Evolutionary conservation across 768 basidiomycete species (phyloP).

Genomic region (Tremella fuciformis): DNA sequence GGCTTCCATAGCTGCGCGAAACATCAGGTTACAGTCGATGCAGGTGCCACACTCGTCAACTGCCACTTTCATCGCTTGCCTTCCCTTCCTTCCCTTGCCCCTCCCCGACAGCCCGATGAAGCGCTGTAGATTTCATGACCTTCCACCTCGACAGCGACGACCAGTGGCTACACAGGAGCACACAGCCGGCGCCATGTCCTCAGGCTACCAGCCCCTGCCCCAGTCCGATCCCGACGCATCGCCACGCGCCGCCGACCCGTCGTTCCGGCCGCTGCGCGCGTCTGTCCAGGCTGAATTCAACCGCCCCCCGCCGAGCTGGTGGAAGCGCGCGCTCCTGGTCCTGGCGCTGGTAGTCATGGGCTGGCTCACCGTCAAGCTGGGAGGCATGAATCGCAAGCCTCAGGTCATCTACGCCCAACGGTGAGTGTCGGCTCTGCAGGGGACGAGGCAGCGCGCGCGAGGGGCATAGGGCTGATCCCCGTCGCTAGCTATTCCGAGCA

Average conservation of each 20-base stretch:
- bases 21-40: too few relatives aligned
- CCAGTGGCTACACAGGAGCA: too few relatives aligned
- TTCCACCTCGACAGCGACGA: too few relatives aligned
- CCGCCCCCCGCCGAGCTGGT: slow-evolving; percentile 54
- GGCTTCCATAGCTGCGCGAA: too few relatives aligned
- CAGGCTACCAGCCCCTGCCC: not conserved
- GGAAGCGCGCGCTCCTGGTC: slow-evolving; percentile 58
- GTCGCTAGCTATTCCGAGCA: slow-evolving; percentile 71
- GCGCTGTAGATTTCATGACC: too few relatives aligned
- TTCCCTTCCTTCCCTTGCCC: too few relatives aligned
- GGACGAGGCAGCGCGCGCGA: too few relatives aligned
- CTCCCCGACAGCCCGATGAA: too few relatives aligned
- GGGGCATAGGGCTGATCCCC: not conserved
- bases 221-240: not conserved
- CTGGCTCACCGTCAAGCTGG: slow-evolving; percentile 56
- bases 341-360: slow-evolving; percentile 55
- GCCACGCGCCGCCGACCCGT: not conserved
- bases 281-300: slow-evolving; percentile 54
- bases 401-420: slow-evolving; percentile 64
- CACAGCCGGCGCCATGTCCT: not conserved
- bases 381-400: slow-evolving; percentile 48
- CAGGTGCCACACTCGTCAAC: too few relatives aligned
- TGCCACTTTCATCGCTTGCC: too few relatives aligned
- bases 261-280: slow-evolving; percentile 38
- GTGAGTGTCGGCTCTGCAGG: slow-evolving; percentile 53